phyloP scores from a whole-genome alignment of 1,284 basidiomycete genomes.

The Microbotryum intermedium region DNA sequence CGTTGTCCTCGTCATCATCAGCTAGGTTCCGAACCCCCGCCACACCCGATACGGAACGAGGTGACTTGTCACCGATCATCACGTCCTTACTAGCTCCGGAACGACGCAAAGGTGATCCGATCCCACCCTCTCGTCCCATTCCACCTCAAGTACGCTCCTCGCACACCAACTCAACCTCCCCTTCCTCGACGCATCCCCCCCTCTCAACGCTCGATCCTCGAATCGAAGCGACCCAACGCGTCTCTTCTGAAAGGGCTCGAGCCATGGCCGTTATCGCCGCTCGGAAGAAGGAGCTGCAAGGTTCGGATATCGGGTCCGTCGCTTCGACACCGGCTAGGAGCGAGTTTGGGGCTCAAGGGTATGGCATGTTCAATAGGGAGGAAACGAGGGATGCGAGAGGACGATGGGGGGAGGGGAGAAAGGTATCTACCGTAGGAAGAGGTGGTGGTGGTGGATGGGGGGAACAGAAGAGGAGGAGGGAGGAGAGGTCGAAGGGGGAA shows the following conservation, averaged over 20 bases:
- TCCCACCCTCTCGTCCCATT: conserved; percentile 1
- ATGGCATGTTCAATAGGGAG: conserved; percentile 19
- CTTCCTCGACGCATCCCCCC: too few relatives aligned
- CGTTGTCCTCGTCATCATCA: not conserved
- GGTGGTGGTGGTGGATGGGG: not conserved
- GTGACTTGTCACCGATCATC: conserved; percentile 13
- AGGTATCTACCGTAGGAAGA: not conserved
- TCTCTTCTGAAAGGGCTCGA: conserved; percentile 18
- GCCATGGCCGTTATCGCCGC: conserved; percentile 21
- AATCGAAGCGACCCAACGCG: conserved; percentile 9
- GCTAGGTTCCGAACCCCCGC: not conserved
- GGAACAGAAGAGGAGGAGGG: too few relatives aligned
- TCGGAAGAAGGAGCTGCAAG: not conserved
- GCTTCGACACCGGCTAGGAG: conserved; percentile 9
- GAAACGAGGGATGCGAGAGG: conserved; percentile 10
- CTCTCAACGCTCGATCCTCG: not conserved
- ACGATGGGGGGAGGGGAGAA: not conserved
- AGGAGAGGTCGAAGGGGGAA: too few relatives aligned
- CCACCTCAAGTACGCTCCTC: not conserved
- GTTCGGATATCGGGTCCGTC: not conserved
- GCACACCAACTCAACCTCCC: not conserved
- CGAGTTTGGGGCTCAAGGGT: conserved; percentile 7
- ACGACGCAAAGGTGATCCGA: conserved; percentile 1
- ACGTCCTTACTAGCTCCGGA: conserved; percentile 12
- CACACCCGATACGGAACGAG: not conserved